Evolutionary conservation across 2,329 filamentous ascomycete genomes (phyloP), one percentile per base, ranked within the genome.

Genomic region (Aureobasidium sp.): DNA sequence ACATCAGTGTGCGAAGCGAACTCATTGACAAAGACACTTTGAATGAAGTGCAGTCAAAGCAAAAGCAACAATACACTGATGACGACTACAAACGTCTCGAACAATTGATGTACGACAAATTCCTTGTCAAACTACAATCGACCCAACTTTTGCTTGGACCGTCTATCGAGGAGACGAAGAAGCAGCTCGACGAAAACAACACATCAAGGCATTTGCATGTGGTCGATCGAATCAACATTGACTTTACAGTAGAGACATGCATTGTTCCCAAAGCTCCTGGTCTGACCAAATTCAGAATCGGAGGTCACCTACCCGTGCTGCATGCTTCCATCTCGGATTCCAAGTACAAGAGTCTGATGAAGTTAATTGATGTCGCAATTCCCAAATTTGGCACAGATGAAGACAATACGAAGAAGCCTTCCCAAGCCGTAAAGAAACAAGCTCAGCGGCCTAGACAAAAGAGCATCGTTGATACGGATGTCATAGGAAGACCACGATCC

Each of bases 261-360:
- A 99, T 99, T 67, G 79, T 99, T n/a, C 94, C 94, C 0, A 97
- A 97, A 71, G 91, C 91, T 0, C 89, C 93, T 0, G 95, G 97
- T 65, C 78, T 99, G 53, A 95, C 94, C 15, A 94, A 94, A 69
- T 87, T 97, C 67, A 88, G 90, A 64, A 85, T 99, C 37, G 95
- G 91, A 1, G 94, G 94, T 2, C 91, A 95, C 68, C 80, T 99
- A 59, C 94, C 95, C 0, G 86, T 97, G 58, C 80, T 99, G 1
- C 93, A 97, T 72, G 94, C 90, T 11, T 90, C 89, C 0, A 87
- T 95, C 41, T 97, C 94, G 0, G 95, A 99, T 69, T 86, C 86
- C 41, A 99, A 99, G 73, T 99, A 99, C 79, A 99, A 97, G 77
- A 92, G 86, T 49, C 74, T 99, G 63, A 99, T 99, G 94, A 92